These are phyloP conservation scores for Neoboletus brunneissimus DNA, from an alignment of 768 basidiomycete genomes.

Conservation along the genomic window DNA sequence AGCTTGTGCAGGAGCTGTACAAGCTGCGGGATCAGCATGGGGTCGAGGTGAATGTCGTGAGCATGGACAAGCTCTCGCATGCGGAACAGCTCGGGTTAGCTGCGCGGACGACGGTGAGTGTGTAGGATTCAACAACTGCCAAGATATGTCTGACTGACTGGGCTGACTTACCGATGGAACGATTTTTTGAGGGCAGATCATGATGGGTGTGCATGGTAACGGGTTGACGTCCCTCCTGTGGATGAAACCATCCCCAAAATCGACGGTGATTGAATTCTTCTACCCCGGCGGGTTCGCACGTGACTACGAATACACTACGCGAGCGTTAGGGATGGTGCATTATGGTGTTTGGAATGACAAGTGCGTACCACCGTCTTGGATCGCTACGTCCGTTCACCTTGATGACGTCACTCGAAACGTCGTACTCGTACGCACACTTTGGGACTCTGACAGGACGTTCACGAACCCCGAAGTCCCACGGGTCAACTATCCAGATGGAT, in stretches of 20 bases:
- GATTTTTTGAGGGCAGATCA: constrained; percentile 53
- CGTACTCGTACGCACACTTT: background rate
- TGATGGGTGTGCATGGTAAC: constrained; percentile 95
- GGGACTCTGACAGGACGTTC: constrained; percentile 53
- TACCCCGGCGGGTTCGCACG: constrained; percentile 79
- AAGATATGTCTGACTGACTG: background rate
- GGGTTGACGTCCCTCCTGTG: constrained; percentile 84
- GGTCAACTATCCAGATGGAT: constrained; percentile 77
- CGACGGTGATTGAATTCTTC: constrained; percentile 93
- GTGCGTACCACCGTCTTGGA: constrained; percentile 36
- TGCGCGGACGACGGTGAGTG: constrained; percentile 77
- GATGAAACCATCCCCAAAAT: constrained; percentile 83
- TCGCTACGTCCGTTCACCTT: background rate
- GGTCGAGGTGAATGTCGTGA: constrained; percentile 86
- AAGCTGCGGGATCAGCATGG: constrained; percentile 67
- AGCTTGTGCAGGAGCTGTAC: constrained; percentile 70
- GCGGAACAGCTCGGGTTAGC: constrained; percentile 79
- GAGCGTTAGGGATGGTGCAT: constrained; percentile 80
- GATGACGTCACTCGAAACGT: no score
- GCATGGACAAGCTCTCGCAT: constrained; percentile 76
- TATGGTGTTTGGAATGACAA: constrained; percentile 80
- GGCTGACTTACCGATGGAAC: background rate
- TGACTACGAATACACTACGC: constrained; percentile 80
- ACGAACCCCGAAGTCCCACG: constrained; percentile 69
- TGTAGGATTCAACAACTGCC: background rate